Evolutionary conservation across 2,329 filamentous ascomycete species (phyloP), one percentile per base, ranked within the genome.

Genomic region (Stemphylium beticola): DNA sequence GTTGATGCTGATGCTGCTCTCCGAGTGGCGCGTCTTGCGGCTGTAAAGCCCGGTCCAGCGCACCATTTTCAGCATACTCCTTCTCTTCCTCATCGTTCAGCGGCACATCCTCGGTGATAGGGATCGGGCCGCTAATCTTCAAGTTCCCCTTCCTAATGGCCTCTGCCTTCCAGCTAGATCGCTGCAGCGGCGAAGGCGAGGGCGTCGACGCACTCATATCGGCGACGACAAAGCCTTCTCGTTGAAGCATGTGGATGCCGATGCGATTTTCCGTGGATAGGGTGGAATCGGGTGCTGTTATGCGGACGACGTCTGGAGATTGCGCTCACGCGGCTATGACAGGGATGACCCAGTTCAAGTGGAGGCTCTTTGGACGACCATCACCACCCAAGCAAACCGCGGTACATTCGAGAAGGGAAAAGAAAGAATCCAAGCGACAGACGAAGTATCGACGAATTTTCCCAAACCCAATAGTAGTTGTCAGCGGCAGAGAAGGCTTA

Each of bases 161-260:
- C 49, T 75, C 74, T 0, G 71, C 71, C 61, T 76, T 76, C 73
- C 72, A 76, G 59, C 69, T 74, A 7, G 73, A 71, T 20, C 73
- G 69, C 50, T 70, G 67, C 54, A 74, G 48, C 41, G 45, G 58
- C 37, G 46, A 61, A 40, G 66, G 65, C 52, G 62, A 49, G 36
- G 46, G 55, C 20, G 47, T 61, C 45, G 67, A 62, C 52, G 62
- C 65, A 55, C 63, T 71, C 70, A 73, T 73, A 41, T 67, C 66
- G 49, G 66, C 61, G 50, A 60, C 62, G 49, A 70, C 60, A 39
- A 68, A 67, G 32, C 68, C 65, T 52, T 73, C 69, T 52, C 67
- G 62, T 29, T 64, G 66, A 50, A 72, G 65, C 74, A 76, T 76
- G 63, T 46, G 60, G 64, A 60, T 52, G 60, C 55, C 49, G 53